Evolutionary conservation across 192 early-diverging fungal species (phyloP).

Genomic region (Backusella luteola): DNA sequence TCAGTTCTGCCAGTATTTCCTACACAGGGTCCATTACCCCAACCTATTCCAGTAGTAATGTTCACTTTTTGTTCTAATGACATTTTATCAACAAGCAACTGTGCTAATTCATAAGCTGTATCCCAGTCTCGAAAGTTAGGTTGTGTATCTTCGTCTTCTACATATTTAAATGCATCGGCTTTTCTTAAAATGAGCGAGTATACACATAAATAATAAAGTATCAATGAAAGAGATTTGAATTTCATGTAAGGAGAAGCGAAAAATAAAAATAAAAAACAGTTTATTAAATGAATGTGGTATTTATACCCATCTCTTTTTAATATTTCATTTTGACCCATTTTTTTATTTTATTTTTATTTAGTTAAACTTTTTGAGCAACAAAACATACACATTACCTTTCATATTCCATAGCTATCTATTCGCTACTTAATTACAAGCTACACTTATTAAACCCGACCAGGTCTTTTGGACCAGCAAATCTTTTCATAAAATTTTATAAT

Average conservation of each 20-base stretch:
- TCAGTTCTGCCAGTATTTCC: conserved; percentile 45
- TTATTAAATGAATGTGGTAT: not conserved
- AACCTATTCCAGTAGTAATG: conserved; percentile 51
- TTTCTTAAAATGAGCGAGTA: not conserved
- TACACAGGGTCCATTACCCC: conserved; percentile 38
- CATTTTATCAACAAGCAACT: conserved; percentile 35
- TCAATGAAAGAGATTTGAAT: not conserved
- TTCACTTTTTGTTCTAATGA: conserved; percentile 46
- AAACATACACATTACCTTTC: too few species aligned
- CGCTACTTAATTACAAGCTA: too few species aligned
- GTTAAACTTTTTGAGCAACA: too few species aligned
- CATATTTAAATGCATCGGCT: not conserved
- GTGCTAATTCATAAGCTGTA: conserved; percentile 21
- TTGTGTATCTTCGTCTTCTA: not conserved
- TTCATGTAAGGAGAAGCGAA: not conserved
- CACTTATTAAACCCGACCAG: too few species aligned
- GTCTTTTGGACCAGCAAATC: too few species aligned
- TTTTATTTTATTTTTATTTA: not conserved
- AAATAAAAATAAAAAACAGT: not conserved
- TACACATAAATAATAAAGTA: not conserved
- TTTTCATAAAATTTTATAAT: too few species aligned
- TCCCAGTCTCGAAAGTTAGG: conserved; percentile 13
- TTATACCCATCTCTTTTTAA: not conserved
- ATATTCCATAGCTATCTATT: too few species aligned
- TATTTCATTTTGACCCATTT: not conserved